Conservation (phyloP, 768 basidiomycete genomes). For the Dictyophora rubrovolvata region DNA sequence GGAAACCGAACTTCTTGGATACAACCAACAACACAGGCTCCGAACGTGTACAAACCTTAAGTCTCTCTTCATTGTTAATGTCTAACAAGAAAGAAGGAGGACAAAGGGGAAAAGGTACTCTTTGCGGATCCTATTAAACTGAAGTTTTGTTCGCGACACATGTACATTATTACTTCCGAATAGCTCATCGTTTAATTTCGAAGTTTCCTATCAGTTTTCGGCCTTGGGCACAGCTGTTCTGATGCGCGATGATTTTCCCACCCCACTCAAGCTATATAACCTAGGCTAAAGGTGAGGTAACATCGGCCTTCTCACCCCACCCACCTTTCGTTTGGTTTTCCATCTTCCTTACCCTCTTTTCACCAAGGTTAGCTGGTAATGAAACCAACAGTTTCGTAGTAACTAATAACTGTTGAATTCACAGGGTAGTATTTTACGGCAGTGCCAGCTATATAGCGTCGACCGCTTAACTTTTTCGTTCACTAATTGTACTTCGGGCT, state of each 20-base stretch:
- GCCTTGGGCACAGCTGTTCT: background rate
- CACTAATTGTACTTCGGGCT: slow-evolving; percentile 24
- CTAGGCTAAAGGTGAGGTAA: background rate
- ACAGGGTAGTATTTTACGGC: slow-evolving; percentile 49
- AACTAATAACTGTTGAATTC: too few relatives aligned
- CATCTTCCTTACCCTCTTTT: slow-evolving; percentile 11
- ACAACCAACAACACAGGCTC: background rate
- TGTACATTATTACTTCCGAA: too few relatives aligned
- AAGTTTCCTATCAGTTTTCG: background rate
- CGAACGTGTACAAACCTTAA: background rate
- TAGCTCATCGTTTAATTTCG: too few relatives aligned
- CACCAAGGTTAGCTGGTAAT: slow-evolving; percentile 2
- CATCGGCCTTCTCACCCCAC: background rate
- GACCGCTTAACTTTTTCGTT: slow-evolving; percentile 44
- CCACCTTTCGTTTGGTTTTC: slow-evolving; percentile 25
- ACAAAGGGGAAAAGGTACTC: background rate
- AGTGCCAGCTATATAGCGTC: slow-evolving; percentile 46
- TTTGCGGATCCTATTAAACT: too few relatives aligned
- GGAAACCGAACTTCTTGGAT: background rate
- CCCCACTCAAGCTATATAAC: background rate
- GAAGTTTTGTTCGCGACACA: too few relatives aligned
- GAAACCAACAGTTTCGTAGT: too few relatives aligned
- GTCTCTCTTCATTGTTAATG: background rate
- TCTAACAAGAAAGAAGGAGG: background rate
- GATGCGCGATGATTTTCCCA: background rate